phyloP scores from a whole-genome alignment of 768 basidiomycete genomes.

The Calocybe gangraenosa region DNA sequence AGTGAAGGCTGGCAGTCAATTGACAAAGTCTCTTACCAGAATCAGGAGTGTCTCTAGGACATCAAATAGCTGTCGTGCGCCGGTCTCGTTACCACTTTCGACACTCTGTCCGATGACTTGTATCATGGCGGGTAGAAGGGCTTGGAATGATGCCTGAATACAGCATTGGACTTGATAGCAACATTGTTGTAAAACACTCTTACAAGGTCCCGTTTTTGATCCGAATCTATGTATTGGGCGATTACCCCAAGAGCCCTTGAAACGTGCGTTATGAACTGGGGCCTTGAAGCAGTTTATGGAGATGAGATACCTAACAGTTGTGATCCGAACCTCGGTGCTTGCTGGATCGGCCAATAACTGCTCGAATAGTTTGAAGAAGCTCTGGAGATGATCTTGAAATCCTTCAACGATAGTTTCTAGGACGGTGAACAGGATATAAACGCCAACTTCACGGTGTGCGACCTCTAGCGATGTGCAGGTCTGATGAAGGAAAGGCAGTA shows the following conservation, averaged over 20 bases:
- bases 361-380: constrained; percentile 78
- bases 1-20: neutral
- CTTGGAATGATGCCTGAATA: constrained; percentile 78
- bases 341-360: constrained; percentile 74
- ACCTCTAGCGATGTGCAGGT: constrained; percentile 66
- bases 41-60: constrained; percentile 95
- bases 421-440: constrained; percentile 86
- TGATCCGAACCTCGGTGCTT: constrained; percentile 86
- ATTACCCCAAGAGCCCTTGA: constrained; percentile 82
- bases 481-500: constrained; percentile 83
- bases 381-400: constrained; percentile 71
- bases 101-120: constrained; percentile 83
- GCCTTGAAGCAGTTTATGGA: constrained; percentile 6
- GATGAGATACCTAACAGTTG: constrained; percentile 63
- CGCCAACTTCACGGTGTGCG: constrained; percentile 85
- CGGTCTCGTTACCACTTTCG: constrained; percentile 71
- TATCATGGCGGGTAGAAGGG: constrained; percentile 82
- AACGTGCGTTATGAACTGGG: constrained; percentile 1
- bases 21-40: constrained; percentile 46
- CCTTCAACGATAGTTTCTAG: constrained; percentile 89
- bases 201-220: constrained; percentile 86
- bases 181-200: constrained; percentile 18
- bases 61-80: constrained; percentile 88
- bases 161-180: neutral
- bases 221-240: constrained; percentile 86